Percentiles rank a stretch among this genome's conserved stretches.
Evolutionary conservation across 805 yeast species (phyloP).

Genomic region (Suhomyces faveliae): DNA sequence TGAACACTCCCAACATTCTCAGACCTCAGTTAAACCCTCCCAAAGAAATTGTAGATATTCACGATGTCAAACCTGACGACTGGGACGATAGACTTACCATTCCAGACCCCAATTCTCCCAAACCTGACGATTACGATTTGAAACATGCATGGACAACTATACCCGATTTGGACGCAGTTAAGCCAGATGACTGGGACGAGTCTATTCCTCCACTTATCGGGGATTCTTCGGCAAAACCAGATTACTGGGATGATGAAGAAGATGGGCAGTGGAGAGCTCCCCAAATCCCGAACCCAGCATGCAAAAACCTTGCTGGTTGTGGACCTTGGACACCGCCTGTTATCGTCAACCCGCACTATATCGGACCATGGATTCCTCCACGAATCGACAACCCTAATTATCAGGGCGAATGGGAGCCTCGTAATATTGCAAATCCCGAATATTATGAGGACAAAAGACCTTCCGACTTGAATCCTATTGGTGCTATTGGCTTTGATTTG

Average conservation of each 20-base stretch:
- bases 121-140: conserved; percentile 88
- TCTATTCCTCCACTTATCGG: conserved; percentile 53
- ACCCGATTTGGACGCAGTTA: conserved; percentile 61
- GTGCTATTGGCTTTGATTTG: conserved; percentile 83
- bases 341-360: conserved; percentile 65
- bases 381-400: conserved; percentile 69
- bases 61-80: conserved; percentile 66
- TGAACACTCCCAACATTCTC: conserved; percentile 50
- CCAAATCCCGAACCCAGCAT: conserved; percentile 67
- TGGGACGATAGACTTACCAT: conserved; percentile 76
- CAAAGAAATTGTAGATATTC: conserved; percentile 52
- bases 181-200: conserved; percentile 83
- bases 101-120: conserved; percentile 64
- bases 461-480: conserved; percentile 62
- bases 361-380: conserved; percentile 79
- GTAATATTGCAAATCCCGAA: conserved; percentile 64
- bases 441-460: conserved; percentile 60
- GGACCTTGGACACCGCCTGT: conserved; percentile 76
- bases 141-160: conserved; percentile 56
- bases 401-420: conserved; percentile 77
- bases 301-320: conserved; percentile 64
- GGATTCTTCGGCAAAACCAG: conserved; percentile 69
- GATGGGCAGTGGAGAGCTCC: conserved; percentile 87
- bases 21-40: conserved; percentile 70
- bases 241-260: conserved; percentile 84